Evolutionary conservation across 805 yeast species (phyloP).

Genomic region (Sugiyamaella floridensis): DNA sequence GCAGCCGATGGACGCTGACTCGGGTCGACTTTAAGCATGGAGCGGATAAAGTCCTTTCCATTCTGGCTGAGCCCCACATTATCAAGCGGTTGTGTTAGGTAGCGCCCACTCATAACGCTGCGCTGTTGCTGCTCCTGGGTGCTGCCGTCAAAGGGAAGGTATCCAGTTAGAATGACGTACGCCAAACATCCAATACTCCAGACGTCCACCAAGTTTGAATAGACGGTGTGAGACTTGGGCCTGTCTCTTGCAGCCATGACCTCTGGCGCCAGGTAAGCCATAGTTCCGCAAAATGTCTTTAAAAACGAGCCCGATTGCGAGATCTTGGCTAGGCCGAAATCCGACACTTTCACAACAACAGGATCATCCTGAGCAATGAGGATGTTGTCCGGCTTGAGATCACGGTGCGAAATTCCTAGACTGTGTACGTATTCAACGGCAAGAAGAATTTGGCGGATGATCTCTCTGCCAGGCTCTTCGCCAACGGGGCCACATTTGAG

Average conservation of each 20-base stretch:
- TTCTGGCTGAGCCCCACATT: conserved; percentile 57
- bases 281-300: conserved; percentile 96
- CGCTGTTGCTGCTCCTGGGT: conserved; percentile 81
- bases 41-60: conserved; percentile 65
- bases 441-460: conserved; percentile 72
- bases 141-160: conserved; percentile 88
- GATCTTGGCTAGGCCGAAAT: conserved; percentile 92
- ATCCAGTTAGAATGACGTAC: conserved; percentile 86
- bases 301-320: conserved; percentile 76
- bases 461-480: conserved; percentile 83
- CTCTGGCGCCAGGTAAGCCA: conserved; percentile 97
- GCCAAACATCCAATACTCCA: conserved; percentile 97
- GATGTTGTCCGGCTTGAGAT: conserved; percentile 92
- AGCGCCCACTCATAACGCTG: conserved; percentile 69
- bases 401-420: conserved; percentile 91
- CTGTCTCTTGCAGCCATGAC: conserved; percentile 44
- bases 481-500: conserved; percentile 82
- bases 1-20: conserved; percentile 62
- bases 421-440: conserved; percentile 86
- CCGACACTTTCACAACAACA: conserved; percentile 85
- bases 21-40: conserved; percentile 74
- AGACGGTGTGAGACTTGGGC: conserved; percentile 31
- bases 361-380: conserved; percentile 88
- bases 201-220: conserved; percentile 87
- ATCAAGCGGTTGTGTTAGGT: conserved; percentile 47